These are phyloP conservation scores for Simplicillium aogashimaense DNA, from an alignment of 2,329 filamentous ascomycete genomes.

Conservation along the genomic window DNA sequence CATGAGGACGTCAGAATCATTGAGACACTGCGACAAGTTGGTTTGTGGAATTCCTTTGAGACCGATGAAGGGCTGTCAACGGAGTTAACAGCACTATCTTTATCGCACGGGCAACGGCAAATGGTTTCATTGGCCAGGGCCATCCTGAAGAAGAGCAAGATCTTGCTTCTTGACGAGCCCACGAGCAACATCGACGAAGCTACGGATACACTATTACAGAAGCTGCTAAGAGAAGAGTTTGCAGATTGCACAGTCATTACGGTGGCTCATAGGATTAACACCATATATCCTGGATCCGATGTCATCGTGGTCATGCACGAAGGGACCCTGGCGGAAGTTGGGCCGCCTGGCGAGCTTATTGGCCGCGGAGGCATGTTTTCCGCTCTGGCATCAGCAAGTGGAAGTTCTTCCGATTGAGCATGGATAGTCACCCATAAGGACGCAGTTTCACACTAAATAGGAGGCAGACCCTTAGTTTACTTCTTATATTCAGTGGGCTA, in stretches of 20 bases:
- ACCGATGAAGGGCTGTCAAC: conserved; percentile 5
- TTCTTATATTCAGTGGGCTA: too few relatives aligned
- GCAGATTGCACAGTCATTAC: conserved; percentile 2
- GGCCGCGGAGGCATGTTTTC: too few relatives aligned
- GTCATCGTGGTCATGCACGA: conserved; percentile 4
- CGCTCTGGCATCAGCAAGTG: too few relatives aligned
- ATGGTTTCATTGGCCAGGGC: conserved; percentile 4
- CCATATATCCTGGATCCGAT: conserved; percentile 5
- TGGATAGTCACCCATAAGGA: too few relatives aligned
- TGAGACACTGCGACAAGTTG: background rate
- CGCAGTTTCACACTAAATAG: too few relatives aligned
- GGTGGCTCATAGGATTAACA: conserved; percentile 5
- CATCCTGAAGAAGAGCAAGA: background rate
- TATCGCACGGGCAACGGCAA: conserved; percentile 4
- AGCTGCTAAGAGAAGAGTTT: conserved; percentile 1
- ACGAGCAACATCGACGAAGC: conserved; percentile 4
- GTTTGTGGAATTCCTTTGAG: background rate
- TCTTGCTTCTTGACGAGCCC: conserved; percentile 5
- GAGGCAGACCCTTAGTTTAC: too few relatives aligned
- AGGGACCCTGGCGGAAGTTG: conserved; percentile 3
- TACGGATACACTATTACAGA: background rate
- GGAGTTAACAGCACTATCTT: background rate
- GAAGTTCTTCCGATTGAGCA: too few relatives aligned
- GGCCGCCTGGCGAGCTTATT: conserved; percentile 2
- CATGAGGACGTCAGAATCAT: background rate